Percentiles rank a stretch among this genome's conserved stretches.
These are phyloP conservation scores for Aureobasidium musti DNA, from an alignment of 2,329 filamentous ascomycete genomes.

Conservation along the genomic window DNA sequence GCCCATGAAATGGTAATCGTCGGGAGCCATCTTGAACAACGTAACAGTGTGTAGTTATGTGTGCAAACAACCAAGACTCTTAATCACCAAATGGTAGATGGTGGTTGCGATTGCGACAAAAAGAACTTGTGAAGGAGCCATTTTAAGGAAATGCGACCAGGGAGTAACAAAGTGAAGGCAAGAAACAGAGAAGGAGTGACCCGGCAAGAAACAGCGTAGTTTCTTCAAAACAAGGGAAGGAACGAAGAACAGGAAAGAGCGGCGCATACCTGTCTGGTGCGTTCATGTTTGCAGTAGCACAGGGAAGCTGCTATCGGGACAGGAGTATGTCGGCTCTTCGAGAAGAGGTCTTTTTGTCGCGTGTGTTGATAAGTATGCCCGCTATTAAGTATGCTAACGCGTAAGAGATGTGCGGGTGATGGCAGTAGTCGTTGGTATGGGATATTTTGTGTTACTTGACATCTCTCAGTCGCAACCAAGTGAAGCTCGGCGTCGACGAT, in stretches of 20 bases:
- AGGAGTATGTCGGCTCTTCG: constrained; percentile 16
- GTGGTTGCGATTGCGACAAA: not conserved
- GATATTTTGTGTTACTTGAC: constrained; percentile 12
- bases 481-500: constrained; percentile 1
- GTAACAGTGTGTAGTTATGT: not conserved
- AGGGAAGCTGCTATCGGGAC: constrained; percentile 3
- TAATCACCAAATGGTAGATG: not conserved
- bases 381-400: constrained; percentile 8
- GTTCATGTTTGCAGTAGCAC: constrained; percentile 50
- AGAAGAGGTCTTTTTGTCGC: not conserved
- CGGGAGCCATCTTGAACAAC: constrained; percentile 16
- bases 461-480: constrained; percentile 2
- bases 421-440: constrained; percentile 19
- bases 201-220: not conserved
- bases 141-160: constrained; percentile 6
- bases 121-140: not conserved
- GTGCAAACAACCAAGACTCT: not conserved
- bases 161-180: constrained; percentile 1
- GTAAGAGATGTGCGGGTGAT: not conserved
- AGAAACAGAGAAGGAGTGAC: not conserved
- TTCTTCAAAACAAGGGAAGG: not conserved
- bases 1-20: constrained; percentile 31
- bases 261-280: constrained; percentile 54
- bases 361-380: not conserved
- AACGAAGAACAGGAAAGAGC: constrained; percentile 19